phyloP scores from a whole-genome alignment of 768 basidiomycete species.

The Gloeopeniophorella convolvens region DNA sequence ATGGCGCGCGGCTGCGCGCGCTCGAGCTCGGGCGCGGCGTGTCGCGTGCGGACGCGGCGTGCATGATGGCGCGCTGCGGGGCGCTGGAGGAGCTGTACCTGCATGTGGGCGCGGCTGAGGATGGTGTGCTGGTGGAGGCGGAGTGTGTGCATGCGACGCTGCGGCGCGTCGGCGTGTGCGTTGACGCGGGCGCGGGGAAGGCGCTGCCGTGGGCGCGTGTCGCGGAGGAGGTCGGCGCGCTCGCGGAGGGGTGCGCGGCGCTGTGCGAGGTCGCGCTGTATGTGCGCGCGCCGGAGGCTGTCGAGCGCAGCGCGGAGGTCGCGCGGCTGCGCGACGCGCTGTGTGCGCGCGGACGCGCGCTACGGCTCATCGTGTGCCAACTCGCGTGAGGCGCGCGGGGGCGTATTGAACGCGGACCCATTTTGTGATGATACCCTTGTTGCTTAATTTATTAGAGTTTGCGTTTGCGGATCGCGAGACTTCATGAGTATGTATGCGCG shows the following conservation, averaged over 20 bases:
- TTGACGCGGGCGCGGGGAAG: neutral
- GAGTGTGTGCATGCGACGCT: slow-evolving; percentile 4
- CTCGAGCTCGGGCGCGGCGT: slow-evolving; percentile 5
- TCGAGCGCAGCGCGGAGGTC: neutral
- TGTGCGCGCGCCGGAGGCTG: neutral
- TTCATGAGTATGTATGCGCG: too few relatives aligned
- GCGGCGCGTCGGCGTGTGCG: slow-evolving; percentile 6
- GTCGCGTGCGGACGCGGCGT: neutral
- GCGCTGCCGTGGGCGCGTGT: neutral
- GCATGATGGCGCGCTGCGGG: slow-evolving; percentile 4
- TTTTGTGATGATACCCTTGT: too few relatives aligned
- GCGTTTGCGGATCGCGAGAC: too few relatives aligned
- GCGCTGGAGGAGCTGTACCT: slow-evolving; percentile 15
- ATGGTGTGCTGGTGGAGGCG: neutral
- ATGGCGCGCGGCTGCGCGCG: slow-evolving; percentile 1
- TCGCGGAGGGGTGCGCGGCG: slow-evolving; percentile 4
- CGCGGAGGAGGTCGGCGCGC: neutral
- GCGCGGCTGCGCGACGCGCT: neutral
- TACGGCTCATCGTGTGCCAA: too few relatives aligned
- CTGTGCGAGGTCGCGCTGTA: slow-evolving; percentile 1
- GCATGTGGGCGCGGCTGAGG: neutral
- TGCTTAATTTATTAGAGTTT: too few relatives aligned
- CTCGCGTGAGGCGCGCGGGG: too few relatives aligned
- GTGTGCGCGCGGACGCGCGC: neutral
- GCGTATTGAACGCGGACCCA: too few relatives aligned